Base-by-base conservation (phyloP, 2,329 filamentous ascomycete species). In the Neofusicoccum kwambonambiense region DNA sequence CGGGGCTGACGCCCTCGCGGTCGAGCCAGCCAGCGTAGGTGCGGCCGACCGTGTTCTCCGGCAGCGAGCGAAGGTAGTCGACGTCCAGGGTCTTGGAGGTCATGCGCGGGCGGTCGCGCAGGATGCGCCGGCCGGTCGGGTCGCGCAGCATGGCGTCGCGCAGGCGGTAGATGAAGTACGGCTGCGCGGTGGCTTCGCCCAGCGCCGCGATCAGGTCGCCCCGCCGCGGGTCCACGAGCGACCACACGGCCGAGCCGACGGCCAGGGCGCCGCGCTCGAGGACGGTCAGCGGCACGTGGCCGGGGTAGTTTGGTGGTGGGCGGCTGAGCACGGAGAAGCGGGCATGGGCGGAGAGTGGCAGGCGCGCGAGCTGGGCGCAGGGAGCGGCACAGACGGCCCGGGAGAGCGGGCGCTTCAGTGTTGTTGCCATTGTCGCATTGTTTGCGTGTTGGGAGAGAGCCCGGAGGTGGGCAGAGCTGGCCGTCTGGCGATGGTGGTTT, bases 11-110 rank as follows among this genome's bases (percentile, higher is more conserved):
- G 67, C 92, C 91, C 78, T 99, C 95, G 51, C 91, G 87, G 78
- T 97, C 93, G n/a, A 98, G 84, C 94, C 95, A 99, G 62, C 83
- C 84, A 8, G 89, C 91, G 79, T 98, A 99, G 58, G 90, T 88
- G 51, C 87, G 86, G 27, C 95, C 95, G 9, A 99, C 87, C 1
- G 87, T 90, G 74, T 89, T 90, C 11, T 83, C 76, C 1, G 92
- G 90, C 9, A 97, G 82, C 2, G 82, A 76, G 64, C 93, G 90
- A 39, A 99, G 87, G 66, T 86, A 82, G 1, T 86, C 80, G 22
- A 97, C 82, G 65, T 87, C 86, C 68, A 92, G 81, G 0, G 85
- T 87, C 64, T 84, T 77, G 15, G 92, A 96, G 3, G 90, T 94
- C 68, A 99, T 92, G 68, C 93, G 90, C 3, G 95, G 95, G 12